Base-by-base conservation (phyloP, 768 basidiomycete species). In the Termitomyces sp. region DNA sequence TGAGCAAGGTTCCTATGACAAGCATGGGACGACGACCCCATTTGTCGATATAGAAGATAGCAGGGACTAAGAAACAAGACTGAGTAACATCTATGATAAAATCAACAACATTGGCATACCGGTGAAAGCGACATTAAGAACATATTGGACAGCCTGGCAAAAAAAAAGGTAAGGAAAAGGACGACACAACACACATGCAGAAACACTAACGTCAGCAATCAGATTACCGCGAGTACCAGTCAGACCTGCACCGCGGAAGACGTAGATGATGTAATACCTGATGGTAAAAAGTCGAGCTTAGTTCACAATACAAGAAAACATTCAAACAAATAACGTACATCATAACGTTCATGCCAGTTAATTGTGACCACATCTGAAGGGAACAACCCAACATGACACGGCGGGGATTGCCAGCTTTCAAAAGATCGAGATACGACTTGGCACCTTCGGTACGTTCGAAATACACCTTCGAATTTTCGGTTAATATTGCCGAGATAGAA, bases 21-120 rank as follows among this genome's bases (percentile, higher is more conserved):
- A 91, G 73, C 76, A 91, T 85, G 7, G 89, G 88, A 19, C 88
- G 79, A 40, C 89, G 86, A 56, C 89, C 89, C 86, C 87, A 89
- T 69, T 74, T 78, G 68, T 91, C 89, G 63, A 89, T 88, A 72
- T 82, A 89, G 64, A 78, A 71, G 60, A 79, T 79, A 7, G 78
- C 78, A 25, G 78, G 78, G 28, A 79, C 72, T 63, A 11, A n/a
- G 74, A 74, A 61, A 73, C 64, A 19, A 35, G 21, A 8, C 44
- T 66, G 39, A 79, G 10, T 11, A 32, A 53, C 21, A 19, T 21
- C 17, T 72, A 43, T 77, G 75, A 55, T 76, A 68, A 43, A 76
- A 73, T 53, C 75, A 79, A 67, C 78, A 75, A 6, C 79, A 72
- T 9, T 73, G 76, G 47, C 65, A 11, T 57, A 71, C 71, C 64